Conservation (phyloP, 345 rosid species). For the Camelina laxa region DNA sequence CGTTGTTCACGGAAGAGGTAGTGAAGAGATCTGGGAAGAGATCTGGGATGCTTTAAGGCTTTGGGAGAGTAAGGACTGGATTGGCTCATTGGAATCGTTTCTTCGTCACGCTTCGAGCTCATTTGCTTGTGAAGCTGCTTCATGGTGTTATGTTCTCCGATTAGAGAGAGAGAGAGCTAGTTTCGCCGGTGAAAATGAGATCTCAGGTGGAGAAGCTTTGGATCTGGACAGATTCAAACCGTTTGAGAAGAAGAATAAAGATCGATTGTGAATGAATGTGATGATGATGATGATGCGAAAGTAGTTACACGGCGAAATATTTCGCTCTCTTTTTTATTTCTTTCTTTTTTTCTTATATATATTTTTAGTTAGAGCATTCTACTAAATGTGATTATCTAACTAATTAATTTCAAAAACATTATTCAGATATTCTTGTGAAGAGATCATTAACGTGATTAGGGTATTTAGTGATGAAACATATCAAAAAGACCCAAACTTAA, state of each 20-base stretch:
- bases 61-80: conserved; percentile 69
- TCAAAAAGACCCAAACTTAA: too few relatives aligned
- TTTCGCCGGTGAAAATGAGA: conserved; percentile 31
- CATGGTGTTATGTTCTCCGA: conserved; percentile 47
- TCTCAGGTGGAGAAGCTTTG: conserved; percentile 25
- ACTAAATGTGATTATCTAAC: too few relatives aligned
- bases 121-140: conserved; percentile 88
- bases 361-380: not conserved
- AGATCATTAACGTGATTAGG: too few relatives aligned
- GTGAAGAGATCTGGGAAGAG: conserved; percentile 88
- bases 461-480: too few relatives aligned
- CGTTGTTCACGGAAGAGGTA: conserved; percentile 91
- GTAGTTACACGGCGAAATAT: not conserved
- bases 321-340: not conserved
- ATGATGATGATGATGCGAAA: not conserved
- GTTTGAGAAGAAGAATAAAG: conserved; percentile 7
- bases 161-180: conserved; percentile 1
- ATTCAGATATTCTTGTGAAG: too few relatives aligned
- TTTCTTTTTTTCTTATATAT: too few relatives aligned
- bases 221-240: conserved; percentile 42
- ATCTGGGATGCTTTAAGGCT: conserved; percentile 66
- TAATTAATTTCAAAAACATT: too few relatives aligned
- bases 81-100: conserved; percentile 53
- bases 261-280: not conserved
- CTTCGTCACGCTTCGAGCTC: conserved; percentile 74